These are phyloP conservation scores for Zymoseptoria pseudotritici DNA, from an alignment of 2,329 filamentous ascomycete genomes.

Conservation along the genomic window DNA sequence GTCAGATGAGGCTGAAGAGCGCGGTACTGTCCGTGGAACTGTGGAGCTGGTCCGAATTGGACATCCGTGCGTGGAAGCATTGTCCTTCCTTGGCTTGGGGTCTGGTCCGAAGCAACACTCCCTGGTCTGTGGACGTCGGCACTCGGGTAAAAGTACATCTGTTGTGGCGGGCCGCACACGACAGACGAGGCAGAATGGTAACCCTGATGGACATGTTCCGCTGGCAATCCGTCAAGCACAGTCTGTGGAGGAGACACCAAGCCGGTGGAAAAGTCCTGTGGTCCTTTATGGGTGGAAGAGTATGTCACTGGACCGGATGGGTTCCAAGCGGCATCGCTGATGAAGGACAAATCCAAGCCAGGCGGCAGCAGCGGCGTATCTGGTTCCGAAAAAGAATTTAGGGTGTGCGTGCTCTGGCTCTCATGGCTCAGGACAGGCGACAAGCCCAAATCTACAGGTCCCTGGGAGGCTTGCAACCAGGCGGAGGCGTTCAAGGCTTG, in stretches of 20 bases:
- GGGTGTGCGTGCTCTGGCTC: conserved; percentile 29
- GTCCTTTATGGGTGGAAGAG: conserved; percentile 2
- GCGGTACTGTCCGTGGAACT: conserved; percentile 7
- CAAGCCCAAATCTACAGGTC: conserved; percentile 28
- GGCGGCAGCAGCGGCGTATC: conserved; percentile 22
- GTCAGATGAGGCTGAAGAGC: conserved; percentile 6
- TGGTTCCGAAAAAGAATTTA: conserved; percentile 23
- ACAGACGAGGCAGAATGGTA: not conserved
- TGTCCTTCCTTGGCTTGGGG: conserved; percentile 11
- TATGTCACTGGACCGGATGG: conserved; percentile 10
- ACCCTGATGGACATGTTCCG: conserved; percentile 2
- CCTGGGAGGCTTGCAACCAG: conserved; percentile 19
- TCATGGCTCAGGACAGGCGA: conserved; percentile 30
- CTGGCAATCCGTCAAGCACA: conserved; percentile 1
- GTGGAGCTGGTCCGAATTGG: conserved; percentile 7
- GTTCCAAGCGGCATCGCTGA: conserved; percentile 20
- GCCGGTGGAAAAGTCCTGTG: conserved; percentile 2
- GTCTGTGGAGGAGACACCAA: conserved; percentile 7
- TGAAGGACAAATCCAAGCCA: conserved; percentile 24
- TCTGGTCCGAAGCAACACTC: not conserved
- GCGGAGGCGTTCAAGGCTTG: conserved; percentile 15
- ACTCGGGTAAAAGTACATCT: conserved; percentile 1
- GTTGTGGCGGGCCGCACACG: not conserved
- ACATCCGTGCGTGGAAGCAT: conserved; percentile 20
- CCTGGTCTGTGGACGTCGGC: not conserved